Base-by-base conservation (phyloP, 345 rosid genomes). In the Melaleuca alternifolia region DNA sequence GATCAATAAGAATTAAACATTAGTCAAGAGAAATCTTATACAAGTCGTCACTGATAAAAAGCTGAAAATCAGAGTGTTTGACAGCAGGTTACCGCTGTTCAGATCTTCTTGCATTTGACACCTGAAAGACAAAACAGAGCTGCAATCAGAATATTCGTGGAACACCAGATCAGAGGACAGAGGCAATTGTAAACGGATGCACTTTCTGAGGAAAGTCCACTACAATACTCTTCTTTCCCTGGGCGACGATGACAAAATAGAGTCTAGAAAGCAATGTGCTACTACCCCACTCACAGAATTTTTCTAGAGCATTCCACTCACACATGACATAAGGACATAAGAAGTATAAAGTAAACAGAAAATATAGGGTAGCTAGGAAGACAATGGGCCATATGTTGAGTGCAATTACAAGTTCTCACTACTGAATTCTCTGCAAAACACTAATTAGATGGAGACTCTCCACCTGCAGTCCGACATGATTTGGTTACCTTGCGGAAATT, bases 91-190 rank as follows among this genome's bases (percentile, higher is more conserved):
- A 93, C 94, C 93, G n/a, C 83, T 77, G 88, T 88, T 90, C 93
- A 23, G 86, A 87, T 88, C 92, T 91, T 91, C 94, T 87, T 18
- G 92, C 88, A 77, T 87, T 92, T 51, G 87, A 85, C 83, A 53
- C 95, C 99, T 96, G 93, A 82, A 89, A 92, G 51, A 41, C 85
- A 65, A 26, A 84, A 59, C n/a, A 54, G 51, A 46, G 76, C 52
- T 87, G 62, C 48, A 84, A 52, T 57, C 87, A 54, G 59, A 46
- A 26, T 26, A 83, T 82, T 44, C 6, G 50, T 20, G 26, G 50
- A 30, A 53, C 37, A 52, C 57, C 26, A 33, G 28, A 62, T 41
- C n/a, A 24, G 54, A 65, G 56, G 41, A 53, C 13, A 79, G 50
- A 61, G 54, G 50, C 50, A 44, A 81, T 53, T 10, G 51, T 54